Conservation (phyloP, 441 rosid species). For the Jatropha podagrica region DNA sequence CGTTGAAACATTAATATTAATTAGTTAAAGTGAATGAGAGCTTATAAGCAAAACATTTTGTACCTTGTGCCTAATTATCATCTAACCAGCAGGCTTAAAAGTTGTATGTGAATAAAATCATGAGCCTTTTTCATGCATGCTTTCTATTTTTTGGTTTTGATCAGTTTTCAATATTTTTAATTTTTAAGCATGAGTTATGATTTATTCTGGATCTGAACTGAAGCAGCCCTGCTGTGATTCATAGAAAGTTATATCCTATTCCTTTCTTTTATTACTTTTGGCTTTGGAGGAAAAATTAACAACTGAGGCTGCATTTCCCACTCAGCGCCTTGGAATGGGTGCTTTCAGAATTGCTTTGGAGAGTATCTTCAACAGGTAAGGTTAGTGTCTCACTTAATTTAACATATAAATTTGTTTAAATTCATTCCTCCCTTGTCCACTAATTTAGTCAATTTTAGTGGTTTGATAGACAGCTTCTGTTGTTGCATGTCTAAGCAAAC, state of each 20-base stretch:
- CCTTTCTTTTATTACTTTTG: background rate
- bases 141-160: background rate
- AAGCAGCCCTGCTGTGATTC: background rate
- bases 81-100: background rate
- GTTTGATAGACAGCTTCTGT: background rate
- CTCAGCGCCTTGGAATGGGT: slow-evolving; percentile 53
- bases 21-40: background rate
- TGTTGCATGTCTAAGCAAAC: slow-evolving; percentile 1
- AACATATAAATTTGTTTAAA: background rate
- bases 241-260: background rate
- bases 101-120: background rate
- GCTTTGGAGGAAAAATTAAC: background rate
- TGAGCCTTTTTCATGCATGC: background rate
- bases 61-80: background rate
- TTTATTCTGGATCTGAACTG: background rate
- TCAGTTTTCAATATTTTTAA: background rate
- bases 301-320: slow-evolving; percentile 48
- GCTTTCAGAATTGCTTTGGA: slow-evolving; percentile 60
- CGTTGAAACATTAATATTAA: background rate
- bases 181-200: background rate
- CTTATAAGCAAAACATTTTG: background rate
- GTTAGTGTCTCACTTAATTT: slow-evolving; percentile 11
- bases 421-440: background rate
- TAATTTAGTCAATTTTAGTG: slow-evolving; percentile 2
- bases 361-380: slow-evolving; percentile 55